These are phyloP conservation scores for Hypericum perforatum DNA, from an alignment of 345 rosid genomes.

Conservation along the genomic window DNA sequence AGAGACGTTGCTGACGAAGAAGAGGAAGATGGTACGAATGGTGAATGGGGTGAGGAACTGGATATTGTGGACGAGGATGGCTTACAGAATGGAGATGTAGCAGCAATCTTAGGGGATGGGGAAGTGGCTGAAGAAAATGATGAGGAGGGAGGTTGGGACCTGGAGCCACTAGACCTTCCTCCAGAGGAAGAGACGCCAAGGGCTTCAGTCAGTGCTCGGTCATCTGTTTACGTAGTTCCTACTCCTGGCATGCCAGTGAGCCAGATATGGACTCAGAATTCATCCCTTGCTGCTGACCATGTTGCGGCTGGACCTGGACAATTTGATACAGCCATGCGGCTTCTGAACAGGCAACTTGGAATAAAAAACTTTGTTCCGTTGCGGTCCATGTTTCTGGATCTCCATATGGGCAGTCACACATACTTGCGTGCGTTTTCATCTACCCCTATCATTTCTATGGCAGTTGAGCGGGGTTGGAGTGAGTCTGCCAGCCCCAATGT, in stretches of 20 bases:
- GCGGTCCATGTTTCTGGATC: slow-evolving; percentile 65
- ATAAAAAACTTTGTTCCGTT: slow-evolving; percentile 65
- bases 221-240: slow-evolving; percentile 69
- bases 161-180: slow-evolving; percentile 85
- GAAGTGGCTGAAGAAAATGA: slow-evolving; percentile 61
- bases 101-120: slow-evolving; percentile 49
- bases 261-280: slow-evolving; percentile 81
- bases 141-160: slow-evolving; percentile 88
- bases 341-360: slow-evolving; percentile 87
- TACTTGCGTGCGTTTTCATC: slow-evolving; percentile 70
- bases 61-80: slow-evolving; percentile 60
- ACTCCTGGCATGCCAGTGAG: slow-evolving; percentile 79
- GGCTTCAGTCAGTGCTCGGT: slow-evolving; percentile 43
- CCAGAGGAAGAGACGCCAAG: slow-evolving; percentile 76
- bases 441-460: slow-evolving; percentile 64
- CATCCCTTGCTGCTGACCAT: slow-evolving; percentile 89
- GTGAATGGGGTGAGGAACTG: slow-evolving; percentile 84
- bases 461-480: slow-evolving; percentile 80
- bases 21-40: slow-evolving; percentile 52
- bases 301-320: slow-evolving; percentile 90
- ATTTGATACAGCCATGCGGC: slow-evolving; percentile 85
- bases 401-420: slow-evolving; percentile 67
- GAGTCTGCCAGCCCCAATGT: slow-evolving; percentile 76
- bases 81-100: slow-evolving; percentile 48
- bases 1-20: slow-evolving; percentile 55